Percentiles rank a stretch among this genome's conserved stretches.
phyloP scores from a whole-genome alignment of 73 alveolate species.

The Loxodes magnus region DNA sequence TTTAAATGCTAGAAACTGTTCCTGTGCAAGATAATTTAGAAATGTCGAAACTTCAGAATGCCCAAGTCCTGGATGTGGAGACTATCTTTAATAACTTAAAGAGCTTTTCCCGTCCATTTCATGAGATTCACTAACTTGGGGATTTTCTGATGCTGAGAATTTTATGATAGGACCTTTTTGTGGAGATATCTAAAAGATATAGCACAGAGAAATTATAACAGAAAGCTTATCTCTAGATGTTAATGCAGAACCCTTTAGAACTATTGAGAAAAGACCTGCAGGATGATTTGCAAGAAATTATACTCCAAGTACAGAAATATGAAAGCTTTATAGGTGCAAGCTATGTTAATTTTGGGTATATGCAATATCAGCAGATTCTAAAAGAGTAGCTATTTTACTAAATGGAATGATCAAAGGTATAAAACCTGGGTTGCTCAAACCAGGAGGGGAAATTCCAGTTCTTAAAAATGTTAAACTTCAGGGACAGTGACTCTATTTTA shows the following conservation, averaged over 20 bases:
- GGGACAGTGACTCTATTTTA: no score
- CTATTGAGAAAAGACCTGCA: slow-evolving; percentile 28
- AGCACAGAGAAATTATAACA: slow-evolving; percentile 23
- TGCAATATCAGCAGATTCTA: slow-evolving; percentile 7
- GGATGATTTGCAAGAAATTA: no score
- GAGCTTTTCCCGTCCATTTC: slow-evolving; percentile 17
- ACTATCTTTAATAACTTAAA: slow-evolving; percentile 41
- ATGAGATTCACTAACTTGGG: slow-evolving; percentile 64
- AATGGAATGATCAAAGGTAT: slow-evolving; percentile 7
- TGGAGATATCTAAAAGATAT: slow-evolving; percentile 27
- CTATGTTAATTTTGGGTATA: slow-evolving; percentile 40
- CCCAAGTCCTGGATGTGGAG: slow-evolving; percentile 74
- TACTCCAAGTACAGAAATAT: slow-evolving; percentile 25
- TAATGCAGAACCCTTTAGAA: slow-evolving; percentile 14
- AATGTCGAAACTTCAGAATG: slow-evolving; percentile 59
- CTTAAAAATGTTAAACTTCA: no score
- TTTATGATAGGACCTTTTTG: slow-evolving; percentile 58
- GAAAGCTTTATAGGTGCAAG: slow-evolving; percentile 61
- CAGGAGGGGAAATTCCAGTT: no score
- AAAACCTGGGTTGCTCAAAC: no score
- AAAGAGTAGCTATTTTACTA: background rate
- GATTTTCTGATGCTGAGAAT: slow-evolving; percentile 41
- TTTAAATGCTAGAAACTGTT: slow-evolving; percentile 39
- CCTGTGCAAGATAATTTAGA: slow-evolving; percentile 36
- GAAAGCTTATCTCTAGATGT: slow-evolving; percentile 27